Evolutionary conservation across 2,329 filamentous ascomycete genomes (phyloP).

Genomic region (Endocalyx cinctus): DNA sequence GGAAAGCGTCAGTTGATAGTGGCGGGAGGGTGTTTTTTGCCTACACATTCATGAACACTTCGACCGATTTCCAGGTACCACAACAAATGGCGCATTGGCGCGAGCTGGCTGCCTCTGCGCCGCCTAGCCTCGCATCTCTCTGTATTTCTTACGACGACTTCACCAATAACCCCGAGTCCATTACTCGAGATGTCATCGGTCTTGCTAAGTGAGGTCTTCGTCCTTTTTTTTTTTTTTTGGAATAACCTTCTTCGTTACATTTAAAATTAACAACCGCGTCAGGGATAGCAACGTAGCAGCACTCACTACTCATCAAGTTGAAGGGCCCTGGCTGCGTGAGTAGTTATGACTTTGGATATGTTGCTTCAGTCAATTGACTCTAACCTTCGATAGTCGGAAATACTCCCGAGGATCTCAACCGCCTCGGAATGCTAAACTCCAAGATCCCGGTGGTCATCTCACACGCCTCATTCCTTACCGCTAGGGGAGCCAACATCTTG

Average conservation of each 20-base stretch:
- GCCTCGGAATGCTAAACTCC: conserved; percentile 33
- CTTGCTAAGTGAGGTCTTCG: conserved; percentile 24
- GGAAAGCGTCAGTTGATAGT: conserved; percentile 39
- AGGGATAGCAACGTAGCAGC: conserved; percentile 5
- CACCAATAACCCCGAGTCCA: conserved; percentile 24
- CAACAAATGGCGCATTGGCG: conserved; percentile 32
- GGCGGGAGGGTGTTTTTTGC: conserved; percentile 40
- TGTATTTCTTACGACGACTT: conserved; percentile 36
- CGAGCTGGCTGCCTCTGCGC: conserved; percentile 24
- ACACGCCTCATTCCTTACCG: conserved; percentile 40
- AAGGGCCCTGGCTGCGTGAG: conserved; percentile 7
- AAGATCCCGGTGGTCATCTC: conserved; percentile 44
- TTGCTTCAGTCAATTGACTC: neutral
- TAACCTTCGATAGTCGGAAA: conserved; percentile 22
- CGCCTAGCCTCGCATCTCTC: conserved; percentile 24
- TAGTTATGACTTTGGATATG: neutral
- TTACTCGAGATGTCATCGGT: conserved; percentile 18
- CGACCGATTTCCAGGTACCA: conserved; percentile 21
- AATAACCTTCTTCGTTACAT: neutral
- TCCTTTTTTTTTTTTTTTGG: no score
- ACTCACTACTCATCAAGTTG: conserved; percentile 5
- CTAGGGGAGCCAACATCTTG: conserved; percentile 33
- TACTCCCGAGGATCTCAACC: conserved; percentile 30
- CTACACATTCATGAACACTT: conserved; percentile 36
- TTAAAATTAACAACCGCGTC: neutral